Evolutionary conservation across 2,329 filamentous ascomycete species (phyloP), one percentile per base, ranked within the genome.

Genomic region (Atkinsonella hypoxylon): DNA sequence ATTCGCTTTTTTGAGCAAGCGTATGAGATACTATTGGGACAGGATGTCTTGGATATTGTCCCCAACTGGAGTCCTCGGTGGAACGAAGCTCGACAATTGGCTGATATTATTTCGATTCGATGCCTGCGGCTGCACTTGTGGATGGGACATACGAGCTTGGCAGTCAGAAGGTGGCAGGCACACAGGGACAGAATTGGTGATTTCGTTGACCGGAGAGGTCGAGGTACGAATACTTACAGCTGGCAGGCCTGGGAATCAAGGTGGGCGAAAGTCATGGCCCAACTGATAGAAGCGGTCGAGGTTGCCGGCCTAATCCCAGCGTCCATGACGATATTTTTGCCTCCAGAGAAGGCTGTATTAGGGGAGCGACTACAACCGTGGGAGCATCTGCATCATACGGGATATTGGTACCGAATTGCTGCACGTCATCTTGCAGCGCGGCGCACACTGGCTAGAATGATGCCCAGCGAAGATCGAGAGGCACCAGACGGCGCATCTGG

Each of bases 191-290:
- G 84, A 51, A 82, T 91, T 56, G 77, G 76, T 50, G 85, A 88
- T 58, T 79, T 96, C 48, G 73, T 96, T 15, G 88, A 95, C 61
- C 78, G 87, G 17, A 82, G 85, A 57, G 90, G 89, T 4, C 87
- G 87, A 58, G 91, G 91, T 0, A 89, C 87, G 2, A 80, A 82
- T 32, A 95, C 88, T 57, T 97, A 97, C 64, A 88, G 89, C 6
- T 97, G 90, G 87, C 80, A 89, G 61, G 90, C 91, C 2, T 98
- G 91, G 90, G 86, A 95, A 68, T 82, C 87, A 40, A 78, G 87
- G 51, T 84, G 81, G 81, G 75, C 78, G 15, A 70, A 70, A 20
- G 68, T 81, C 12, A 83, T 84, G 81, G 80, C 78, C 2, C 72
- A 78, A 43, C 61, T 83, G 54, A 73, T 83, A 17, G 74, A 79